Percentiles rank a stretch among this genome's conserved stretches.
Evolutionary conservation across 2,329 filamentous ascomycete species (phyloP).

Genomic region (Phialocephala sp.): DNA sequence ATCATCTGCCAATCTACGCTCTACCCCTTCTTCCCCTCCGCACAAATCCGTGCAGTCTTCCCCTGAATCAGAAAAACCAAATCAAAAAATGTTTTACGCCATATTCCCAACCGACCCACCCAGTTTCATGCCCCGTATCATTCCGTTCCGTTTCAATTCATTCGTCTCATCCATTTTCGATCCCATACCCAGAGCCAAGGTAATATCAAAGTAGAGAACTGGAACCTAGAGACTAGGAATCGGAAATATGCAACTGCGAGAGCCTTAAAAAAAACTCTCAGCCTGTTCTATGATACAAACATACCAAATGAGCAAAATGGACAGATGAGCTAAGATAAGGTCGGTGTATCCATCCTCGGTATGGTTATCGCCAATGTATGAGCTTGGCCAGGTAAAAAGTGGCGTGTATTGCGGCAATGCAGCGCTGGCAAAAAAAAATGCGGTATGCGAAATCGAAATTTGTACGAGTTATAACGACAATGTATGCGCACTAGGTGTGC

Average conservation of each 20-base stretch:
- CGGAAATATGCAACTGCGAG: background rate
- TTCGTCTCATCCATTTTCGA: background rate
- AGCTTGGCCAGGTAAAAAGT: background rate
- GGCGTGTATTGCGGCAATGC: slow-evolving; percentile 3
- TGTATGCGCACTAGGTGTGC: background rate
- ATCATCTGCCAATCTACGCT: background rate
- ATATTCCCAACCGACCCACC: slow-evolving; percentile 2
- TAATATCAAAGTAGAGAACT: background rate
- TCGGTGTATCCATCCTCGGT: background rate
- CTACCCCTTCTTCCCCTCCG: background rate
- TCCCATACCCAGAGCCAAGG: background rate
- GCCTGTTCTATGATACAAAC: slow-evolving; percentile 7
- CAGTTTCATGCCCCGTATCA: background rate
- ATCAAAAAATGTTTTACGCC: background rate
- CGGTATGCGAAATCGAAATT: background rate
- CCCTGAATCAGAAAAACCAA: background rate
- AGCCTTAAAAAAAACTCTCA: background rate
- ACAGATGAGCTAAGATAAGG: background rate
- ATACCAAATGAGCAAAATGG: background rate
- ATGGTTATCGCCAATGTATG: background rate
- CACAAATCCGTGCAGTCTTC: background rate
- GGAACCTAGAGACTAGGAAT: background rate
- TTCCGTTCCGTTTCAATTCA: background rate
- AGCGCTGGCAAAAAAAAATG: slow-evolving; percentile 1
- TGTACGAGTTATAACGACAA: background rate